These are phyloP conservation scores for Metarhizium humberi DNA, from an alignment of 2,329 filamentous ascomycete species.

Conservation along the genomic window DNA sequence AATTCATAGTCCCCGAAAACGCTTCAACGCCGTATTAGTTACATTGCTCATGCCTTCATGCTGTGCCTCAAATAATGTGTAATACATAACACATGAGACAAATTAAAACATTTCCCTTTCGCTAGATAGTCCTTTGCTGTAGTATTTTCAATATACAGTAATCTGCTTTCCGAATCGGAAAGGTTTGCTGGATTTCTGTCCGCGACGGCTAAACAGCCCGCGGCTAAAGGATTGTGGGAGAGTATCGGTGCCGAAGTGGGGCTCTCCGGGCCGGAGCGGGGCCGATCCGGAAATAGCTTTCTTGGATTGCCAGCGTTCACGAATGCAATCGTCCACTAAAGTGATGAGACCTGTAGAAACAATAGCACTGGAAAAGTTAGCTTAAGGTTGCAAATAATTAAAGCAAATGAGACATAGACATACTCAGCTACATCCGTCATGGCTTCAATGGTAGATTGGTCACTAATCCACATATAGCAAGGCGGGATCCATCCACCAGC, in stretches of 20 bases:
- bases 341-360: conserved; percentile 83
- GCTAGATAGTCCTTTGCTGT: background rate
- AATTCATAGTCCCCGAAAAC: background rate
- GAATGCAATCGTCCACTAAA: conserved; percentile 87
- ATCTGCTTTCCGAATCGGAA: conserved; percentile 26
- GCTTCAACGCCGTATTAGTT: background rate
- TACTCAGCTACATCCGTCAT: conserved; percentile 82
- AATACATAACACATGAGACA: background rate
- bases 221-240: conserved; percentile 10
- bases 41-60: background rate
- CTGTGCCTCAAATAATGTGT: background rate
- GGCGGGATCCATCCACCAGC: conserved; percentile 87
- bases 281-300: conserved; percentile 5
- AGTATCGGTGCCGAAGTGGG: background rate
- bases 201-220: conserved; percentile 6
- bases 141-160: conserved; percentile 22
- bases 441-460: conserved; percentile 57
- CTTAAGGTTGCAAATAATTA: background rate
- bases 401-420: conserved; percentile 19
- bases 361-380: conserved; percentile 56
- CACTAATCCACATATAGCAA: conserved; percentile 83
- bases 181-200: conserved; percentile 23
- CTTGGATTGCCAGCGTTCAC: conserved; percentile 54
- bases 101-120: background rate
- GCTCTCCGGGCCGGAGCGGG: background rate